Evolutionary conservation across 306 rosid genomes (phyloP), one percentile per base, ranked within the genome.

Genomic region (Begonia loranthoides): DNA sequence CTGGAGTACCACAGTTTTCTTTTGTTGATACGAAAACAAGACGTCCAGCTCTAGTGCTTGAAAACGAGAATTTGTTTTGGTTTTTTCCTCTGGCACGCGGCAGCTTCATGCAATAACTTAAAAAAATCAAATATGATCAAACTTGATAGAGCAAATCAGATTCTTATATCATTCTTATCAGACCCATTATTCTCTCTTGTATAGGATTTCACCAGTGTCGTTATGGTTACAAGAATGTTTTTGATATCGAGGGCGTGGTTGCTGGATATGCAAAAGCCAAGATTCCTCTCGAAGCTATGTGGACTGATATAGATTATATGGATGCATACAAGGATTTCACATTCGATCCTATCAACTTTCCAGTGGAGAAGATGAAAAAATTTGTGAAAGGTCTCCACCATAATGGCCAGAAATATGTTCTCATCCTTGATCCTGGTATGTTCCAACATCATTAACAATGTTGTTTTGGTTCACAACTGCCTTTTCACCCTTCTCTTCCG

Each of bases 271-370:
- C 87, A 51, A 78, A 80, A 66, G 79, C 87, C 11, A 11, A 16
- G 0, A 84, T 89, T 64, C 97, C 93, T 52, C 95, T 89, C 9
- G 96, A 88, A 81, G 95, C 79, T 36, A 76, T 81, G 69, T 88
- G 96, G 95, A 84, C 96, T 10, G 95, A 89, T 61, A 84, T 89
- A 66, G 95, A 89, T 70, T 84, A 84, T 77, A 89, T 84, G 97
- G 95, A 84, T 70, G 87, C 63, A 15, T 77, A 53, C 54, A 89
- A 89, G 74, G 90, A 81, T 64, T 89, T 89, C 61, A 84, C 95
- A 34, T 74, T 89, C 54, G 95, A 89, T 64, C 97, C 90, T 43
- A 55, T 84, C 51, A 82, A 89, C 76, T 89, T 79, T 62, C 93
- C 97, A 0, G 33, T 61, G 49, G 79, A 77, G 6, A 64, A 73